These are phyloP conservation scores for Phialophora macrospora DNA, from an alignment of 2,329 filamentous ascomycete genomes.

Conservation along the genomic window DNA sequence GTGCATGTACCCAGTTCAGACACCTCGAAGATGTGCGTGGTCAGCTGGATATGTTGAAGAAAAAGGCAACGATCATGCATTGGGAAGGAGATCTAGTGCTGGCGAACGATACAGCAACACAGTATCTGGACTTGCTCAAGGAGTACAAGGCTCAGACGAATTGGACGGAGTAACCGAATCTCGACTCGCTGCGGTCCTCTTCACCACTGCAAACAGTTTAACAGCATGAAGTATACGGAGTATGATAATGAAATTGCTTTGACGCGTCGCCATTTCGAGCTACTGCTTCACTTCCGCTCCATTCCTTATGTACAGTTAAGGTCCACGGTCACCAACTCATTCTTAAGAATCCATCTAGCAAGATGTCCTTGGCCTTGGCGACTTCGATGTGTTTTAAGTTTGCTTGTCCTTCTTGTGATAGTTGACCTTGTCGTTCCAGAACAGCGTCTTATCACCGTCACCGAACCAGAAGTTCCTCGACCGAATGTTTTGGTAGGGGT, in stretches of 20 bases:
- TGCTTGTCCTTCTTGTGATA: conserved; percentile 92
- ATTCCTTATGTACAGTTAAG: conserved; percentile 30
- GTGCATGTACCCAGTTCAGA: conserved; percentile 67
- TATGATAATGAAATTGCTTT: conserved; percentile 21
- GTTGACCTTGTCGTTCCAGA: conserved; percentile 96
- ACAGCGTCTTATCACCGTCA: conserved; percentile 78
- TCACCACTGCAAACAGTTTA: not conserved
- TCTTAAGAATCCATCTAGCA: conserved; percentile 4
- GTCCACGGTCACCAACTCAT: not conserved
- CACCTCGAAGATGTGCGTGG: conserved; percentile 69
- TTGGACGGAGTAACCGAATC: conserved; percentile 8
- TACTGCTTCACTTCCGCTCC: conserved; percentile 15
- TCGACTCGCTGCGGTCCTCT: not conserved
- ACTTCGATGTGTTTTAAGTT: conserved; percentile 42
- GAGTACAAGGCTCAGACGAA: conserved; percentile 42
- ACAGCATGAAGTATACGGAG: conserved; percentile 2
- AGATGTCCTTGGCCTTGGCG: not conserved
- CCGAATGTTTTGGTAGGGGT: conserved; percentile 97
- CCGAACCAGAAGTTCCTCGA: conserved; percentile 95
- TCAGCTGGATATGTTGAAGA: conserved; percentile 78
- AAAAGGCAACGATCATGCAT: conserved; percentile 78
- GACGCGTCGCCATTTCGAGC: not conserved
- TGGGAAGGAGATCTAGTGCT: conserved; percentile 66
- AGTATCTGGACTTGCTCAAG: conserved; percentile 64
- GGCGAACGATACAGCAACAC: conserved; percentile 67